Base-by-base conservation (phyloP, 1,139 yeast genomes). In the Blastobotrys arbuscula region DNA sequence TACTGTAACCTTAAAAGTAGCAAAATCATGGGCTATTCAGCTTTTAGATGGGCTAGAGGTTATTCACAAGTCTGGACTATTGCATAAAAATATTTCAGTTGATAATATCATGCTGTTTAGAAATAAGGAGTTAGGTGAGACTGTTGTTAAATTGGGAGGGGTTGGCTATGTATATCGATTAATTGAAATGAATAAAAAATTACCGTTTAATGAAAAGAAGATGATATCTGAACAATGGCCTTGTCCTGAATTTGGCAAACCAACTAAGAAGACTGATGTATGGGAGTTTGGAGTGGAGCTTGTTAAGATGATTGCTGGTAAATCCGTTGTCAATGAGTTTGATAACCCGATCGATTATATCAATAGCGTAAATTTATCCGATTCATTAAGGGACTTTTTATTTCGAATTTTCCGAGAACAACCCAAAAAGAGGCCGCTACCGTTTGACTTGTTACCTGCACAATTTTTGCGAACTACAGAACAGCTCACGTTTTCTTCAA, bases 271-370 rank as follows among this genome's bases (percentile, higher is more conserved):
- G 61, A 82, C 96, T 0, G 98, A 94, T 67, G 83, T 94, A 5
- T 92, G 97, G 96, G 85, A 86, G 58, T 69, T 90, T 44, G 98
- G 97, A 2, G 87, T 86, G 0, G 66, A 86, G 4, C 82, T 92
- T 58, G 70, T 86, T 24, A 79, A 86, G 53, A 75, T 88, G 59
- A 78, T 89, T 62, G 70, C 81, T 39, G 95, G 95, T 8, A 63
- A 70, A n/a, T 74, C 76, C 21, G 67, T 82, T 0, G 69, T 76
- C 1, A 67, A 74, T 13, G 76, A 75, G 10, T 86, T 71, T 58
- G 66, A 72, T 12, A 71, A 79, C 1, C 96, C 97, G 0, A 69
- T 68, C 8, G 84, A 79, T 9, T 85, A 86, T 56, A 60, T 82
- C 26, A 73, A 71, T 1, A 68, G 74, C 13, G 76, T 78, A 31